Percentiles rank a stretch among this genome's conserved stretches.
Evolutionary conservation across 78 protist genomes (phyloP).

Genomic region (Planoprotostelium fungivorum): DNA sequence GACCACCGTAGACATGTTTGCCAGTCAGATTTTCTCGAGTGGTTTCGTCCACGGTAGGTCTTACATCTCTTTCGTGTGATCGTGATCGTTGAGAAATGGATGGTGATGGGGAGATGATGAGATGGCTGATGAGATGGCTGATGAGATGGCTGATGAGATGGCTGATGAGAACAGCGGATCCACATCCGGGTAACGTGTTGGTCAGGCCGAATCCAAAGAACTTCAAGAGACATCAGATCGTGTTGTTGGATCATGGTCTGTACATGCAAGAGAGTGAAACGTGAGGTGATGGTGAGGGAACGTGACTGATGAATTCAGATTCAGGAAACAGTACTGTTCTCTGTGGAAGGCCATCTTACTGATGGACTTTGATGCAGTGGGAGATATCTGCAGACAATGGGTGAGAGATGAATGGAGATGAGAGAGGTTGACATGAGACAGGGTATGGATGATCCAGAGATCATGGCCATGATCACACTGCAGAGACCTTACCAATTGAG

Average conservation of each 20-base stretch:
- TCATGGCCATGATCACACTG: neutral
- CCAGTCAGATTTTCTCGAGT: neutral
- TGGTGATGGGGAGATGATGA: neutral
- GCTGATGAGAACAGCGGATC: neutral
- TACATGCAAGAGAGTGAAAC: conserved; percentile 1
- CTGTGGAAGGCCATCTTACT: conserved; percentile 3
- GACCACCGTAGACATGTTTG: neutral
- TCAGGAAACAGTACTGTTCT: neutral
- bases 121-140: neutral
- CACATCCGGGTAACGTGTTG: neutral
- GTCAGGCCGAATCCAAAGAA: neutral
- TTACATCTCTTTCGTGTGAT: neutral
- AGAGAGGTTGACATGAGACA: neutral
- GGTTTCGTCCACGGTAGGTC: neutral
- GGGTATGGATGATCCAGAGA: neutral
- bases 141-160: too few species aligned
- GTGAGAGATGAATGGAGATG: neutral
- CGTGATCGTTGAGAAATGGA: neutral
- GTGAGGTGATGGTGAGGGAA: neutral
- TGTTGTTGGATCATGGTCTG: neutral
- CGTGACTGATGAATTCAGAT: too few species aligned
- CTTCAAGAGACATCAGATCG: neutral
- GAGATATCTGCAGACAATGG: conserved; percentile 1
- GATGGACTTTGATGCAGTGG: neutral
- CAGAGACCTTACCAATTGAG: neutral